Conservation (phyloP, 2,329 filamentous ascomycete genomes). For the Aspergillus transmontanensis region DNA sequence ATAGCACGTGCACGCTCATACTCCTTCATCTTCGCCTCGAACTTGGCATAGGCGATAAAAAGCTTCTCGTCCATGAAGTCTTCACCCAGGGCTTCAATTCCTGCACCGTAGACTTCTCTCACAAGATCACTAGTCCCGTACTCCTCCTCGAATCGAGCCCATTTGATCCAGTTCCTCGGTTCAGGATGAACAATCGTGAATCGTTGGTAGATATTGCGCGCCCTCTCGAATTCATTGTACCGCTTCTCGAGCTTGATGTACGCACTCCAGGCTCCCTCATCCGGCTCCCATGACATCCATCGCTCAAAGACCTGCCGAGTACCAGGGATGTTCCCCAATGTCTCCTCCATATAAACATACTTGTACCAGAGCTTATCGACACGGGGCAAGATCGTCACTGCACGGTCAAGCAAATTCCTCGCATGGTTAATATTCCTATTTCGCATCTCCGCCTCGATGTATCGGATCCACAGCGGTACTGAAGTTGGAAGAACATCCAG, state of each 20-base stretch:
- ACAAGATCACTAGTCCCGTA: conserved; percentile 89
- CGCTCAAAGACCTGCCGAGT: conserved; percentile 93
- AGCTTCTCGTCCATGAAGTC: conserved; percentile 95
- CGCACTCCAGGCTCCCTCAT: conserved; percentile 91
- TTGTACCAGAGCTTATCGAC: conserved; percentile 99
- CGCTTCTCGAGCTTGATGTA: conserved; percentile 98
- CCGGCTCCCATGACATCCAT: conserved; percentile 98
- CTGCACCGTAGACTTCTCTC: conserved; percentile 84
- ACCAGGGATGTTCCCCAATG: conserved; percentile 88
- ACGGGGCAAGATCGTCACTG: conserved; percentile 86
- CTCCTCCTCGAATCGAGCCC: conserved; percentile 96
- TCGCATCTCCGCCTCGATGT: conserved; percentile 97
- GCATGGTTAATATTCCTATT: conserved; percentile 95
- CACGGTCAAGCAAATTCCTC: conserved; percentile 87
- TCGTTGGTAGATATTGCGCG: conserved; percentile 83
- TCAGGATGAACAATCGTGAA: conserved; percentile 94
- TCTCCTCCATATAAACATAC: conserved; percentile 99
- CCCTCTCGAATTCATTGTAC: conserved; percentile 87
- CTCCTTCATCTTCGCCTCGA: conserved; percentile 92
- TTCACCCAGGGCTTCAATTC: conserved; percentile 86
- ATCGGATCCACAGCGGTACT: conserved; percentile 85
- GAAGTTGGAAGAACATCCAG: conserved; percentile 89
- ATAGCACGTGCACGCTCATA: conserved; percentile 92
- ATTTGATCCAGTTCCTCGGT: conserved; percentile 97
- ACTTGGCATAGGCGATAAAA: conserved; percentile 93